Conservation (phyloP, 148 eudicot species). For the Rhododendron molle region DNA sequence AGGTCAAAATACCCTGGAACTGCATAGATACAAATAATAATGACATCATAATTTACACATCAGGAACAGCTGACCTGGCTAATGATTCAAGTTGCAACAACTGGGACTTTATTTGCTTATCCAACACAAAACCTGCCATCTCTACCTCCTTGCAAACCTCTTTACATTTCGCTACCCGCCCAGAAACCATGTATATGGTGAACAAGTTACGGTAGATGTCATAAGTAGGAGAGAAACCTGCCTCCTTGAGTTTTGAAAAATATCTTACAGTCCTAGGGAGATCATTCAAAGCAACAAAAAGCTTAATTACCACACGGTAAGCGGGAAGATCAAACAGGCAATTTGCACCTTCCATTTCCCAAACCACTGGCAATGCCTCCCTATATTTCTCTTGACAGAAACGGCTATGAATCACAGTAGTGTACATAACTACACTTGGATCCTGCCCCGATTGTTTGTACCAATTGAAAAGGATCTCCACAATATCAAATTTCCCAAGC, state of each 20-base stretch:
- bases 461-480: conserved; percentile 75
- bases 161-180: conserved; percentile 75
- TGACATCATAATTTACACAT: neutral
- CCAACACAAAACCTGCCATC: conserved; percentile 64
- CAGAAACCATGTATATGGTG: conserved; percentile 44
- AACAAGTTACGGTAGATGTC: conserved; percentile 66
- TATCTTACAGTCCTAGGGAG: conserved; percentile 70
- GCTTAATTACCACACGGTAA: conserved; percentile 70
- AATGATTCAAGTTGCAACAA: conserved; percentile 44
- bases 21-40: neutral
- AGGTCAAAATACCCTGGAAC: neutral
- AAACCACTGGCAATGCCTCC: too few species aligned
- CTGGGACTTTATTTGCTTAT: conserved; percentile 40
- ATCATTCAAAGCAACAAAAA: conserved; percentile 74
- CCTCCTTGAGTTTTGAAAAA: conserved; percentile 75
- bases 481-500: conserved; percentile 70
- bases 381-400: too few species aligned
- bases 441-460: conserved; percentile 43
- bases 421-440: conserved; percentile 77
- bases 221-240: conserved; percentile 72
- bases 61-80: conserved; percentile 20
- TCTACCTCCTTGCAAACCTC: conserved; percentile 78
- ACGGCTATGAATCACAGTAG: conserved; percentile 73
- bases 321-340: conserved; percentile 75
- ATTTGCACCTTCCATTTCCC: too few species aligned